These are phyloP conservation scores for Fraxinus pennsylvanica DNA, from an alignment of 257 asterid genomes.

Conservation along the genomic window DNA sequence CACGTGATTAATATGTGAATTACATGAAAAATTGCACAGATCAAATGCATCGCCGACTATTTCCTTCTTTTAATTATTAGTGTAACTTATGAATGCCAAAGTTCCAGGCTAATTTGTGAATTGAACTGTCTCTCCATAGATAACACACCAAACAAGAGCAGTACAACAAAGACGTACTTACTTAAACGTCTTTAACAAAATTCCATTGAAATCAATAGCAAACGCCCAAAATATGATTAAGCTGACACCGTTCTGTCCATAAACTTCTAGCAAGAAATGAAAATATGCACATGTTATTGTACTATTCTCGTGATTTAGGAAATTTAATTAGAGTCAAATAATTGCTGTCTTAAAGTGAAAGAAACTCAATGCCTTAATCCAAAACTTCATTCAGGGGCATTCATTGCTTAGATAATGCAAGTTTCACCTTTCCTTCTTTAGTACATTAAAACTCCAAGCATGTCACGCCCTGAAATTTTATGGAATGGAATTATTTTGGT, in stretches of 20 bases:
- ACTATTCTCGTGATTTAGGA: neutral
- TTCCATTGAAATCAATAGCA: neutral
- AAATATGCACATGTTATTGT: neutral
- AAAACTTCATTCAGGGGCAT: neutral
- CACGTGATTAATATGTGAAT: neutral
- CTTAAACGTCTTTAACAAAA: neutral
- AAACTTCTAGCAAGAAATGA: neutral
- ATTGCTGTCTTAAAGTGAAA: neutral
- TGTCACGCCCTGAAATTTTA: no score
- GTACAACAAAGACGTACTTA: neutral
- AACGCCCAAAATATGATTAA: neutral
- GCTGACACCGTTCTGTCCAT: neutral
- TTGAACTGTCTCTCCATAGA: neutral
- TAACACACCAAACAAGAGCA: neutral
- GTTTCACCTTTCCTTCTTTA: neutral
- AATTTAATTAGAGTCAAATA: neutral
- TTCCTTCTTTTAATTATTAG: neutral
- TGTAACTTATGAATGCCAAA: neutral
- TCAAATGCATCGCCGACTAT: conserved; percentile 5
- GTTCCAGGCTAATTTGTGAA: neutral
- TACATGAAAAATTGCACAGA: neutral
- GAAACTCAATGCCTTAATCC: neutral
- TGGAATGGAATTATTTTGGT: no score
- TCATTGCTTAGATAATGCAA: neutral
- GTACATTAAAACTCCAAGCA: neutral